Percentiles rank a stretch among this genome's conserved stretches.
Conservation (phyloP, 352 stramenopile species). For the Phytophthora foliorum region DNA sequence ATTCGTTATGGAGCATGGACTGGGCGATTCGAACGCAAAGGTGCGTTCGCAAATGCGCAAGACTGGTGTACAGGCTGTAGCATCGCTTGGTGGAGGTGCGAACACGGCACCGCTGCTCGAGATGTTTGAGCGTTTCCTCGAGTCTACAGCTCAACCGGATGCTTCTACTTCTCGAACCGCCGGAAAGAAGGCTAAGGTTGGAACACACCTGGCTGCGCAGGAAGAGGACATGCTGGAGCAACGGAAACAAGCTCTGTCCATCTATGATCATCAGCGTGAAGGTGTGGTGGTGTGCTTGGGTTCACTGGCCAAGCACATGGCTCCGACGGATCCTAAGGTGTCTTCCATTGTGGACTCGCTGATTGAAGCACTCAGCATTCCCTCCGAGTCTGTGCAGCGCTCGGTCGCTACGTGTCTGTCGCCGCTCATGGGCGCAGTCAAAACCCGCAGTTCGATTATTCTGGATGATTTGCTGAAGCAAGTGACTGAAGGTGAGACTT, state of each 20-base stretch:
- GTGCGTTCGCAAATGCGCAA: constrained; percentile 90
- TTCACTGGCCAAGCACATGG: constrained; percentile 91
- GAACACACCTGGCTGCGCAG: constrained; percentile 36
- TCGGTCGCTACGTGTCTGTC: constrained; percentile 93
- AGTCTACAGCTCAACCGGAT: constrained; percentile 53
- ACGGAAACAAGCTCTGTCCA: constrained; percentile 49
- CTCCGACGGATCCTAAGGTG: constrained; percentile 90
- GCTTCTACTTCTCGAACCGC: constrained; percentile 10
- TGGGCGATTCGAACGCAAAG: constrained; percentile 73
- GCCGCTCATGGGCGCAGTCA: constrained; percentile 88
- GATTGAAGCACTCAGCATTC: constrained; percentile 91
- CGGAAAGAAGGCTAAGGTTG: constrained; percentile 47
- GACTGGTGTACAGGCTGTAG: constrained; percentile 83
- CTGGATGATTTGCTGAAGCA: constrained; percentile 79
- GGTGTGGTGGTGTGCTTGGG: constrained; percentile 93
- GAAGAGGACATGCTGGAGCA: constrained; percentile 47
- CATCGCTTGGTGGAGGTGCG: constrained; percentile 64
- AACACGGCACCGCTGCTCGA: constrained; percentile 78
- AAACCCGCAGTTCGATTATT: constrained; percentile 79
- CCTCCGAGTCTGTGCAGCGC: constrained; percentile 94
- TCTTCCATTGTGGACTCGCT: constrained; percentile 89
- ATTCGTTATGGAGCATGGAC: constrained; percentile 86
- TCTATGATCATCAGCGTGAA: constrained; percentile 91
- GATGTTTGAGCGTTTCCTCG: constrained; percentile 82
- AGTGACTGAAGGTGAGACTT: constrained; percentile 82